A percentile compares a stretch with the other conserved stretches of the same genome.
Evolutionary conservation across 176 grass and related monocot species (phyloP).

Genomic region (Lolium multiflorum): DNA sequence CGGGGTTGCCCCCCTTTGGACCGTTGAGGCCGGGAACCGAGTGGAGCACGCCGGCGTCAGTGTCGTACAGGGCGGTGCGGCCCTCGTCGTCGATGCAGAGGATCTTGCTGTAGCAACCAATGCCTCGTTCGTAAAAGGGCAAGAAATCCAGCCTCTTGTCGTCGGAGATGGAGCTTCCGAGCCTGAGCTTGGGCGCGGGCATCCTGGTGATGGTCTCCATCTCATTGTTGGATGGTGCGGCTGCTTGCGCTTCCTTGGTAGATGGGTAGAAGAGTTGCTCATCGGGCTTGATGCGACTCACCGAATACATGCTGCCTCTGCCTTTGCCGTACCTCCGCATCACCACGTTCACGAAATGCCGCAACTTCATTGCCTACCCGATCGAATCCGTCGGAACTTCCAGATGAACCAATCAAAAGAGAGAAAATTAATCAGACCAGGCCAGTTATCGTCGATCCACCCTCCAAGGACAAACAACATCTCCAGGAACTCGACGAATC

Average conservation of each 20-base stretch:
- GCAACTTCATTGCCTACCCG: not conserved
- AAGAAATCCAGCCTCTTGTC: not conserved
- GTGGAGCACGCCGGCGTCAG: not conserved
- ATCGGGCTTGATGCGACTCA: not conserved
- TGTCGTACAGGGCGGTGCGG: not conserved
- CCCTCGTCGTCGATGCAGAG: not conserved
- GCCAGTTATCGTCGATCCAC: too few species aligned
- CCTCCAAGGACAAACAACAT: not conserved
- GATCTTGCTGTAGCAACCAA: not conserved
- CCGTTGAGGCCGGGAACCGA: not conserved
- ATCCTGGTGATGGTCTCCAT: not conserved
- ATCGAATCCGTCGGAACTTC: not conserved
- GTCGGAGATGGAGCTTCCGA: not conserved
- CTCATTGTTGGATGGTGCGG: not conserved
- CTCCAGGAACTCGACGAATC: not conserved
- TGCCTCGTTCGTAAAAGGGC: not conserved
- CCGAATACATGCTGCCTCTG: not conserved
- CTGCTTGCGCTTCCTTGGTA: not conserved
- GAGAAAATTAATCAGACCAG: not conserved
- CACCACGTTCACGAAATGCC: not conserved
- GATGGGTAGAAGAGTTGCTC: conserved; percentile 4
- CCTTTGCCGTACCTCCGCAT: not conserved
- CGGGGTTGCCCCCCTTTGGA: not conserved
- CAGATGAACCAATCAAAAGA: not conserved
- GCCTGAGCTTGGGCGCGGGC: not conserved